Evolutionary conservation across 768 basidiomycete genomes (phyloP).

Genomic region (Cyclocybe cylindracea): DNA sequence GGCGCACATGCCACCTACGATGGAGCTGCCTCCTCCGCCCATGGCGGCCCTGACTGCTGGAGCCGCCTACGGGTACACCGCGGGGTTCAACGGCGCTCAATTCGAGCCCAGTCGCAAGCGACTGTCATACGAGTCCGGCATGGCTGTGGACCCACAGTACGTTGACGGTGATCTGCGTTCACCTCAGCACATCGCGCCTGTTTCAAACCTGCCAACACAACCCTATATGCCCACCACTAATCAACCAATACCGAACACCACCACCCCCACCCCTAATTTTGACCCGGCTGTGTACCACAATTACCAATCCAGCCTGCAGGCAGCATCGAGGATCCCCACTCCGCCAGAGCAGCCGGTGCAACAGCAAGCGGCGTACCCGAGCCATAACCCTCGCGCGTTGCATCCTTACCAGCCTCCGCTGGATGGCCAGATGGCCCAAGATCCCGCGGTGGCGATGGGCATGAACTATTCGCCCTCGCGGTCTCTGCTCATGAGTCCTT

Average conservation of each 20-base stretch:
- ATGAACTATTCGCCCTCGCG: slow-evolving; percentile 18
- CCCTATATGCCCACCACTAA: not conserved
- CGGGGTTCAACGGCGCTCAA: not conserved
- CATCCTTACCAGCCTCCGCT: slow-evolving; percentile 6
- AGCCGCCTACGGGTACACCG: not conserved
- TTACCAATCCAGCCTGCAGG: not conserved
- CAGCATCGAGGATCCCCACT: not conserved
- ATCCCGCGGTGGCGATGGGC: not conserved
- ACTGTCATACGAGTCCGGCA: slow-evolving; percentile 1
- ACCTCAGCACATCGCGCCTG: slow-evolving; percentile 6
- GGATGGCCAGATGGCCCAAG: not conserved
- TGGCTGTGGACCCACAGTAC: not conserved
- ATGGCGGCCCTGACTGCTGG: slow-evolving; percentile 3
- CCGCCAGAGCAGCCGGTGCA: not conserved
- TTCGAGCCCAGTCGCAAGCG: not conserved
- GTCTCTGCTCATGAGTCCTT: slow-evolving; percentile 28
- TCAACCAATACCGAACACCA: slow-evolving; percentile 3
- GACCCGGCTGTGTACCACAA: not conserved
- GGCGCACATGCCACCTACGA: slow-evolving; percentile 11
- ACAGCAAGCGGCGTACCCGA: slow-evolving; percentile 5
- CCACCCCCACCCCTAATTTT: slow-evolving; percentile 4
- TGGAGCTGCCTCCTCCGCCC: slow-evolving; percentile 16
- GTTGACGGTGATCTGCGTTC: slow-evolving; percentile 1
- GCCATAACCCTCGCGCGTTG: slow-evolving; percentile 3
- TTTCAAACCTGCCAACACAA: not conserved